A percentile compares a stretch with the other conserved stretches of the same genome.
phyloP scores from a whole-genome alignment of 2,329 filamentous ascomycete species.

The Diaporthe eres region DNA sequence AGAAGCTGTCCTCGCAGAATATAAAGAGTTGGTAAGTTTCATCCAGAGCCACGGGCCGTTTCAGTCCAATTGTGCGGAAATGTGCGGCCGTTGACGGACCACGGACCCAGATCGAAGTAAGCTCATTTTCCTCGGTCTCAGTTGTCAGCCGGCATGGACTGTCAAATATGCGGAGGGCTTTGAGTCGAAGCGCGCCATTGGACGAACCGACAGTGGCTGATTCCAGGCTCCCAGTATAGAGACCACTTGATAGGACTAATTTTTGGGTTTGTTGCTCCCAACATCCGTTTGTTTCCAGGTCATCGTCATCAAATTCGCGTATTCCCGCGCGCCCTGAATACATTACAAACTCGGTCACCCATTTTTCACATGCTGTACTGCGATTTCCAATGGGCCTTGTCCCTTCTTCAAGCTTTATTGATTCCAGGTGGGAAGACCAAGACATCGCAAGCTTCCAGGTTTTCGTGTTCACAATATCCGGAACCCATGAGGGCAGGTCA shows the following conservation, averaged over 20 bases:
- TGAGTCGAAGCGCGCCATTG: not conserved
- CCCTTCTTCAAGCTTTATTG: not conserved
- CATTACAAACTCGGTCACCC: not conserved
- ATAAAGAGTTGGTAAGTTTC: not conserved
- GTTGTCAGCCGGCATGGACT: not conserved
- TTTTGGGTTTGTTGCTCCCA: too few relatives aligned
- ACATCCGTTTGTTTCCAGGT: not conserved
- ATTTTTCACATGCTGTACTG: not conserved
- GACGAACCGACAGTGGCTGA: not conserved
- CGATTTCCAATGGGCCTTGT: not conserved
- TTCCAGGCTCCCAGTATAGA: accelerated
- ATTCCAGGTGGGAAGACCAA: not conserved
- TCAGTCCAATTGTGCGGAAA: not conserved
- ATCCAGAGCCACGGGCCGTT: accelerated
- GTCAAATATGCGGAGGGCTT: not conserved
- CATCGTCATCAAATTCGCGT: too few relatives aligned
- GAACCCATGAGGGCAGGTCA: not conserved
- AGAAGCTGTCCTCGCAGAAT: too few relatives aligned
- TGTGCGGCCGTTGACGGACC: not conserved
- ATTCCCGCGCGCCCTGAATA: not conserved
- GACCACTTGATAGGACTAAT: not conserved
- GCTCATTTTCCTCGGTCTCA: not conserved
- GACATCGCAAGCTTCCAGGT: not conserved
- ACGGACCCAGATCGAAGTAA: not conserved
- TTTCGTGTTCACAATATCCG: not conserved